Percentiles rank a stretch among this genome's conserved stretches.
Conservation (phyloP, 768 basidiomycete species). For the Mrakia blollopis region DNA sequence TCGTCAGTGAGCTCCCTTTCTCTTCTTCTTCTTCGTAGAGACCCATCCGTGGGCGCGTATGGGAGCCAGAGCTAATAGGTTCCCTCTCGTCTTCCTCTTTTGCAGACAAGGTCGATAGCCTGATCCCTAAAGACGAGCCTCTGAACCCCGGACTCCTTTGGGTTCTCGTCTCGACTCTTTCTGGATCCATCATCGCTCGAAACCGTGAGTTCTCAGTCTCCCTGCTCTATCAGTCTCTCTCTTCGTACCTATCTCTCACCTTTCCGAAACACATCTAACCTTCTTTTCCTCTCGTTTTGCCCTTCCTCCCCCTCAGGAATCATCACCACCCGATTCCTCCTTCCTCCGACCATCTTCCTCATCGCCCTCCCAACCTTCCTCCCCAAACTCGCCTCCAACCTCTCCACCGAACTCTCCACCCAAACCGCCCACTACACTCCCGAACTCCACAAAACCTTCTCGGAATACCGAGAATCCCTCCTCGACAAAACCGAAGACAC, state of each 20-base stretch:
- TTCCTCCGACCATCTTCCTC: slow-evolving; percentile 71
- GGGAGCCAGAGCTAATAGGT: background rate
- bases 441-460: slow-evolving; percentile 17
- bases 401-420: slow-evolving; percentile 45
- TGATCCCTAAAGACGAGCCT: slow-evolving; percentile 72
- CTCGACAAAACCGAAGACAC: slow-evolving; percentile 4
- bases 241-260: background rate
- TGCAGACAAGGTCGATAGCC: slow-evolving; percentile 72
- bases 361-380: slow-evolving; percentile 76
- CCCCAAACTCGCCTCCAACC: slow-evolving; percentile 69
- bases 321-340: slow-evolving; percentile 61
- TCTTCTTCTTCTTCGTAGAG: background rate
- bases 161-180: slow-evolving; percentile 79
- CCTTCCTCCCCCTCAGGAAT: slow-evolving; percentile 38
- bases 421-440: slow-evolving; percentile 14
- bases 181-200: slow-evolving; percentile 79
- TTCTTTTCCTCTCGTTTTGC: background rate
- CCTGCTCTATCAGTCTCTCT: too few species aligned
- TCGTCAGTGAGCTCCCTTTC: background rate
- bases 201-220: slow-evolving; percentile 50
- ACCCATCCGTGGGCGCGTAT: background rate
- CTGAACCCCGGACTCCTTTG: slow-evolving; percentile 76
- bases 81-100: background rate
- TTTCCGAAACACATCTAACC: background rate
- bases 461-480: background rate